Conservation (phyloP, 805 yeast species). For the Sungouiella thailandica region DNA sequence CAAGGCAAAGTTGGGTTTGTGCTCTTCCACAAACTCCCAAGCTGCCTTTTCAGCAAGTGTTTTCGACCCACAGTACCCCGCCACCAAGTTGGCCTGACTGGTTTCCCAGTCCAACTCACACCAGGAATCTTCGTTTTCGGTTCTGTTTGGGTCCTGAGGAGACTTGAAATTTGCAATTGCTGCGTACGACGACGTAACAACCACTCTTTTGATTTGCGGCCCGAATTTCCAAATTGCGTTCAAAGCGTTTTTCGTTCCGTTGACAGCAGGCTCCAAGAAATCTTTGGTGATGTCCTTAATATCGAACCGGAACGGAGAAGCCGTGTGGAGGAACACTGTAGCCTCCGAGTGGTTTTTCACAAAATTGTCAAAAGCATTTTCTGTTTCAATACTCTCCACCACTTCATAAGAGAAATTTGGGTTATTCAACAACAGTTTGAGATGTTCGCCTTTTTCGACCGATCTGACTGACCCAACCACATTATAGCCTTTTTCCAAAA, state of each 20-base stretch:
- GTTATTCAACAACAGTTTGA: conserved; percentile 23
- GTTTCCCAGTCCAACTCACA: conserved; percentile 49
- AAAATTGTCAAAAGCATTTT: conserved; percentile 42
- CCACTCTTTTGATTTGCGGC: conserved; percentile 7
- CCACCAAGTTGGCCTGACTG: conserved; percentile 7
- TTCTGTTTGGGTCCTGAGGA: conserved; percentile 26
- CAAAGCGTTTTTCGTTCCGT: conserved; percentile 12
- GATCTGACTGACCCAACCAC: conserved; percentile 27
- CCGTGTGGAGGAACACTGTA: conserved; percentile 53
- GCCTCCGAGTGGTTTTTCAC: conserved; percentile 47
- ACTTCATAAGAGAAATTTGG: conserved; percentile 37
- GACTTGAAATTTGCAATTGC: conserved; percentile 17
- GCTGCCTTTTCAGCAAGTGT: conserved; percentile 22
- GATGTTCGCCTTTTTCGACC: conserved; percentile 16
- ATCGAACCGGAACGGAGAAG: conserved; percentile 51
- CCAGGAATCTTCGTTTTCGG: conserved; percentile 30
- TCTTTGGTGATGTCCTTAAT: conserved; percentile 44
- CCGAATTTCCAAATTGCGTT: conserved; percentile 7
- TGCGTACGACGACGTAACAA: conserved; percentile 10
- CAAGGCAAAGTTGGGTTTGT: conserved; percentile 35
- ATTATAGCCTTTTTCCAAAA: conserved; percentile 17
- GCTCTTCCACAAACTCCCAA: conserved; percentile 44
- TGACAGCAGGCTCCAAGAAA: conserved; percentile 50
- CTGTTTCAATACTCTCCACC: conserved; percentile 43
- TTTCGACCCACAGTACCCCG: conserved; percentile 5